Percentiles rank a stretch among this genome's conserved stretches.
phyloP scores from a whole-genome alignment of 441 rosid species.

The Syzygium malaccense region DNA sequence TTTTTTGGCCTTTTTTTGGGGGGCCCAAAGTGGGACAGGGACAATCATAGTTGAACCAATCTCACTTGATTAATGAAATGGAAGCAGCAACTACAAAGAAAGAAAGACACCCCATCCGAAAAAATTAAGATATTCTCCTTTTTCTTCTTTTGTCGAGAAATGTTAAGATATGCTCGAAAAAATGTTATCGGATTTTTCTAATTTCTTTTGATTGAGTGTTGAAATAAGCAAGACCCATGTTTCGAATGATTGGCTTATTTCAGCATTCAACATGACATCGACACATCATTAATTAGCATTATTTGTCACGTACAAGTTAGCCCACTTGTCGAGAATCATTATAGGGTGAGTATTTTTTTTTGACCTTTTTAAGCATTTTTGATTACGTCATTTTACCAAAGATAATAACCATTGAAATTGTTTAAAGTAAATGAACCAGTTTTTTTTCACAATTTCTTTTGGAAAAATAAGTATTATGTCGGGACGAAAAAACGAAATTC shows the following conservation, averaged over 20 bases:
- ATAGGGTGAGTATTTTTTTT: not conserved
- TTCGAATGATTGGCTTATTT: not conserved
- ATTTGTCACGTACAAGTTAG: not conserved
- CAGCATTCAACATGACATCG: not conserved
- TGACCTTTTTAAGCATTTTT: not conserved
- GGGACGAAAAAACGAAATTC: too few relatives aligned
- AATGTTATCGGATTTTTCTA: not conserved
- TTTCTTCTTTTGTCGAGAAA: not conserved
- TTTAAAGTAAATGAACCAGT: not conserved
- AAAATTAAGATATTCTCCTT: not conserved
- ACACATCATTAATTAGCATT: not conserved
- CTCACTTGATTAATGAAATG: not conserved
- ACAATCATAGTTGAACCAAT: not conserved
- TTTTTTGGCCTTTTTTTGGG: rapidly evolving
- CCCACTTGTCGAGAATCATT: not conserved
- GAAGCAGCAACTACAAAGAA: not conserved
- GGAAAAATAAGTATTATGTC: not conserved
- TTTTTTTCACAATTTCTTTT: not conserved
- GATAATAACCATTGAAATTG: not conserved
- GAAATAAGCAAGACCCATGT: not conserved
- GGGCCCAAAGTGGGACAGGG: not conserved
- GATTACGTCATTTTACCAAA: not conserved
- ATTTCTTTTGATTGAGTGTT: not conserved
- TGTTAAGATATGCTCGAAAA: not conserved
- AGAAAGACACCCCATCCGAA: not conserved